Base-by-base conservation (phyloP, 768 basidiomycete genomes). In the Pulveroboletus sp. region DNA sequence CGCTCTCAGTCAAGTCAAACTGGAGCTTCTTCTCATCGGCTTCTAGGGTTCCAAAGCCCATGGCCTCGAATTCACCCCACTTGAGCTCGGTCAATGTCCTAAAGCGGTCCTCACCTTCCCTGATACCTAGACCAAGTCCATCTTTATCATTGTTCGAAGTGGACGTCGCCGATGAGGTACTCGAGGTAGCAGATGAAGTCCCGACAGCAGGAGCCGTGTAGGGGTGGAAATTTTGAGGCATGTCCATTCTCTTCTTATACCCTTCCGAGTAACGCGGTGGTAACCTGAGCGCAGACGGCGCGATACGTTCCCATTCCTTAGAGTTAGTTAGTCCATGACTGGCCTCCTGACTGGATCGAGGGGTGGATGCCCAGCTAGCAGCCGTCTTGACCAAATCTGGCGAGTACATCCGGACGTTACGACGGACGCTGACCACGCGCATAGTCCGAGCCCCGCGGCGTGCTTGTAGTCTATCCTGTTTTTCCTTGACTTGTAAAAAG, bases 1-100 rank as follows among this genome's bases (percentile, higher is more conserved):
- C 93, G 49, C 83, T 78, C 70, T 98, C 96, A 0, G 84, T 94
- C 55, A 97, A 68, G 66, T 98, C 94, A 67, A 99, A 98, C 62
- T 92, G 82, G 30, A 98, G 75, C 68, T 89, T 89, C 69, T 83
- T 87, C 56, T 81, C 76, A 40, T 73, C 69, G 1, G 52, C 62
- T 26, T 71, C 77, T 28, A 76, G 62, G 14, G 72, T 73, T 7
- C 80, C 79, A 54, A 97, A 96, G 0, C 93, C 93, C 69, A 82
- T 76, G 35, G 77, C 71, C 73, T 94, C 91, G 61, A 96, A 97
- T 63, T 89, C 84, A 7, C 91, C 91, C 93, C 93, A 96, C 61
- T 84, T 87, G 54, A 93, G 71, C 50, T 95, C 90, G 0, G 91
- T 88, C 56, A 94, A 63, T 52, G 81, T 90, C 47, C 83, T 77